Base-by-base conservation (phyloP, 495 filamentous ascomycete genomes). In the Corynascus novoguineensis region DNA sequence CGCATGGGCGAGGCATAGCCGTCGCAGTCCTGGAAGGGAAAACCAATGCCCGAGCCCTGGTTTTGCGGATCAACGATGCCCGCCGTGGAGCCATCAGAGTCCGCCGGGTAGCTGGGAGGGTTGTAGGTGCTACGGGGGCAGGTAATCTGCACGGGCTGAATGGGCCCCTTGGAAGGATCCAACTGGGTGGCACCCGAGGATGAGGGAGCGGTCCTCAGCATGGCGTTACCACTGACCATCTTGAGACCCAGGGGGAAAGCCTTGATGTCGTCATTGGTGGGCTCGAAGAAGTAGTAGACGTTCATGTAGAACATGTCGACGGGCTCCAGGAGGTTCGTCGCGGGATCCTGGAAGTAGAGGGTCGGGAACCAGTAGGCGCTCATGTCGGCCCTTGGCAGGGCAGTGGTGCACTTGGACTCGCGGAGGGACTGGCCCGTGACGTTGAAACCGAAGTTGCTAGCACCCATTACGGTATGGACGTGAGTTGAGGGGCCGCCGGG, bases 291-390 rank as follows among this genome's bases (percentile, higher is more conserved):
- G 70, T 90, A 91, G 72, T 92, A 92, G 45, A 90, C 80, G 57
- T 78, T 79, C 65, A 78, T 80, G 66, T 79, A 79, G 64, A 63
- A 74, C 54, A 82, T 78, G 3, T 77, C 68, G 29, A 92, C 90
- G 44, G 73, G 75, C 60, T 83, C 80, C 65, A 93, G 87, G 40
- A 74, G 77, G 9, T 82, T 83, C 55, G 86, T 86, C 59, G 78
- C 70, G 59, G 74, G 75, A 46, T 79, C 76, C 60, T 75, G 68
- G 66, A 79, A 90, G 72, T 82, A 90, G 17, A 92, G 75, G 35
- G 70, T 69, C 2, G 89, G 86, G 45, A 84, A 79, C 89, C 89
- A 92, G 73, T 93, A 92, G 70, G 84, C 85, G 62, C 83, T 87
- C 60, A 84, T 74, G 68, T 93, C 89, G 55, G 78, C 75, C 54